Evolutionary conservation across 306 rosid species (phyloP), one percentile per base, ranked within the genome.

Genomic region (Castanea mollissima): DNA sequence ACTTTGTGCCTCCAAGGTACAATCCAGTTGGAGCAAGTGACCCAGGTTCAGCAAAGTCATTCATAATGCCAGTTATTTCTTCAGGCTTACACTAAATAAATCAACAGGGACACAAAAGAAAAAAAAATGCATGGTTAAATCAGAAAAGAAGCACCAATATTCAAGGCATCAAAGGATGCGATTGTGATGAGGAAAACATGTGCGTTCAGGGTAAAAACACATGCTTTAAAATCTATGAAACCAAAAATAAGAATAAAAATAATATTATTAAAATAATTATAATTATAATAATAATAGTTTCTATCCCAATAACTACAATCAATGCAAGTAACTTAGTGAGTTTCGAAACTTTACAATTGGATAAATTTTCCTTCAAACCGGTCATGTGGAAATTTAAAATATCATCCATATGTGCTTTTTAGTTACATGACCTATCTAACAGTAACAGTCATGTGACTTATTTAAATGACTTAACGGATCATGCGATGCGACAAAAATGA

Each of bases 11-110:
- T 58, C 97, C 98, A 23, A 93, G 81, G 77, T 87, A 80, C 74
- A 91, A 77, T 54, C 97, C 93, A 77, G 93, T 93, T 5, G 97
- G 97, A 79, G 98, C 98, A 88, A 93, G 97, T 12, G 89, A 2
- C 67, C 98, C 98, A 58, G 98, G 98, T 51, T 93, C 97, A 4
- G 16, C 19, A 27, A 93, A 90, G 82, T 93, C 97, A n/a, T 76
- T 86, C 77, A 83, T 62, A 71, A 93, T 58, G 71, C 46, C 97
- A 75, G 81, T 68, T 35, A 93, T 87, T 76, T 93, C 98, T 75
- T 93, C 93, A 27, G 89, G 86, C 86, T 93, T 93, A 31, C 88
- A 80, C 94, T 93, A 71, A 4, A 71, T 93, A 71, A 4, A 71
- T 14, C 75, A 80, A 54, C 65, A 83, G 59, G 31, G 9, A 74